Evolutionary conservation across 129 eudicot genomes (phyloP), one percentile per base, ranked within the genome.

Genomic region (Centella asiatica): DNA sequence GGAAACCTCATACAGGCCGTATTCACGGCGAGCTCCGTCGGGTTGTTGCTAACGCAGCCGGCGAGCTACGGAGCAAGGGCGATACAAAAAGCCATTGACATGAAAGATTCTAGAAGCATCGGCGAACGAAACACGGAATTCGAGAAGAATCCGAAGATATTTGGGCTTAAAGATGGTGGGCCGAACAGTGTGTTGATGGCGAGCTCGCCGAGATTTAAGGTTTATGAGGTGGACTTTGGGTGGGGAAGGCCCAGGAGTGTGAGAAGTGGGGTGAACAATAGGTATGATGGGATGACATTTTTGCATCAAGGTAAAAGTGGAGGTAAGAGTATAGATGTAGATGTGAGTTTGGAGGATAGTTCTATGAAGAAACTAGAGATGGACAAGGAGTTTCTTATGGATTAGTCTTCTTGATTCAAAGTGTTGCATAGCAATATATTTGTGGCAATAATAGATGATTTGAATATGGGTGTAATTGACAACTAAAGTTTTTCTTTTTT

Each of bases 271-370:
- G 54, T 72, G 27, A 90, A 90, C 46, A 90, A 90, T 68, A 75
- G 95, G 74, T 87, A 86, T 47, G 98, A 90, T 51, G 98, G 98
- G 27, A 87, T 92, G 94, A 90, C 87, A 74, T 86, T 84, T 71
- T 57, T 92, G 81, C 88, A 92, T 68, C 90, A 76, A 32, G 98
- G 82, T 6, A 92, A 84, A 57, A 61, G 70, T 19, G 95, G 96
- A 9, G 95, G 92, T 27, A 76, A 66, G 56, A 64, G 90, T 73
- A 92, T 84, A 34, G 96, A 87, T 68, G 88, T 82, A 50, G 95
- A 87, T 79, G 80, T 87, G 20, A 84, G 81, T 72, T 84, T 87
- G 90, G 95, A 87, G 47, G 78, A 78, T 10, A 65, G 64, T 59
- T 87, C 95, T n/a, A 87, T 84, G 99, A 90, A 87, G 66, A 87